Conservation (phyloP, 805 yeast species). For the Teunomyces gatunensis region DNA sequence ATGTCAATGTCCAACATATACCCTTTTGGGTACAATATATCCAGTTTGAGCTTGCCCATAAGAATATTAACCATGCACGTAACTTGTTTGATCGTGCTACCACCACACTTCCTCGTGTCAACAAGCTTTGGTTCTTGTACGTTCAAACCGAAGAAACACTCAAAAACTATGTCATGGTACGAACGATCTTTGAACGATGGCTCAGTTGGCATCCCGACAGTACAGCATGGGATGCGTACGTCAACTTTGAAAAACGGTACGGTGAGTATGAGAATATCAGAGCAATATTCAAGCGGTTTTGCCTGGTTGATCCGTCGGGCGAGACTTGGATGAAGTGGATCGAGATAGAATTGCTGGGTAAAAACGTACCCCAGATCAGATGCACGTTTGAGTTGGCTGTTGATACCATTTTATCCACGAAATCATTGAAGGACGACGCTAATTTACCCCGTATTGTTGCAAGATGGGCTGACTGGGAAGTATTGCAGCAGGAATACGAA, state of each 20-base stretch:
- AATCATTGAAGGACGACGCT: conserved; percentile 16
- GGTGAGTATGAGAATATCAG: conserved; percentile 56
- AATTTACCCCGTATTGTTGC: conserved; percentile 37
- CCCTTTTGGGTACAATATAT: conserved; percentile 86
- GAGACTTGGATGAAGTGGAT: conserved; percentile 77
- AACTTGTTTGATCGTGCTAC: conserved; percentile 80
- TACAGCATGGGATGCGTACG: conserved; percentile 72
- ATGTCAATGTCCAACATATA: conserved; percentile 69
- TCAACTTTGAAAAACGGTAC: conserved; percentile 70
- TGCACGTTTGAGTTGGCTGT: conserved; percentile 66
- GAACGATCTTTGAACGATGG: conserved; percentile 78
- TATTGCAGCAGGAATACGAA: conserved; percentile 54
- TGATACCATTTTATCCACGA: conserved; percentile 30
- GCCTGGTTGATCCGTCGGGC: conserved; percentile 42
- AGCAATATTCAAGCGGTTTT: conserved; percentile 52
- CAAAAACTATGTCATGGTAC: conserved; percentile 57
- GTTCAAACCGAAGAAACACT: conserved; percentile 79
- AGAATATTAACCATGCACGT: conserved; percentile 83
- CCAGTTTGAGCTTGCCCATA: conserved; percentile 68
- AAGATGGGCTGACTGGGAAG: conserved; percentile 74
- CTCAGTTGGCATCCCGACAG: conserved; percentile 66
- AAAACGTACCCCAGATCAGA: conserved; percentile 47
- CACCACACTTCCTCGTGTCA: conserved; percentile 69
- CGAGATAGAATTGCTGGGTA: conserved; percentile 52
- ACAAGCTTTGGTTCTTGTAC: conserved; percentile 84